These are phyloP conservation scores for Trapa incisa DNA, from an alignment of 345 rosid species.

Conservation along the genomic window DNA sequence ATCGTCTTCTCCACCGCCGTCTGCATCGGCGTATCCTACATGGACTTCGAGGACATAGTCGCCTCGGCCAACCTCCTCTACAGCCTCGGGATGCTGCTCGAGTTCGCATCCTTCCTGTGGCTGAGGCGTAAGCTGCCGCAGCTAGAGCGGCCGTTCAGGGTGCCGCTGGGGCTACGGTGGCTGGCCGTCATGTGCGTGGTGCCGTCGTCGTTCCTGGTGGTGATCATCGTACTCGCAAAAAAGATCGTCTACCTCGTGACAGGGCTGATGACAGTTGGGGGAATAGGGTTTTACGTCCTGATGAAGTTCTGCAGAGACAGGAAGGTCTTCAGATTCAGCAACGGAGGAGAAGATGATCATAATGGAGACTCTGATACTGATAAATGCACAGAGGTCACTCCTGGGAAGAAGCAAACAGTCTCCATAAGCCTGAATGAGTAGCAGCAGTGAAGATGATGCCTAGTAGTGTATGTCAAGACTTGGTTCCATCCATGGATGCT, in stretches of 20 bases:
- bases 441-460: no score
- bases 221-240: slow-evolving; percentile 46
- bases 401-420: no score
- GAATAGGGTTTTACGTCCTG: slow-evolving; percentile 46
- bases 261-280: slow-evolving; percentile 48
- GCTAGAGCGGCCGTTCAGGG: slow-evolving; percentile 43
- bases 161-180: slow-evolving; percentile 42
- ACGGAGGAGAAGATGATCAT: not conserved
- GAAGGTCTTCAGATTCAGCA: slow-evolving; percentile 30
- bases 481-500: no score
- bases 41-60: slow-evolving; percentile 43
- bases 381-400: no score
- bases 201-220: slow-evolving; percentile 41
- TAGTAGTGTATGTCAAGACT: no score
- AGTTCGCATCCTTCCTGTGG: slow-evolving; percentile 58
- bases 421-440: no score
- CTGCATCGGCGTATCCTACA: slow-evolving; percentile 35
- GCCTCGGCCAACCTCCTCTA: slow-evolving; percentile 57
- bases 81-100: slow-evolving; percentile 62
- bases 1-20: slow-evolving; percentile 37
- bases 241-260: slow-evolving; percentile 44
- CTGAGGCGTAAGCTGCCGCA: slow-evolving; percentile 38
- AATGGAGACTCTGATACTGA: no score
- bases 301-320: slow-evolving; percentile 37
- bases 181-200: slow-evolving; percentile 42